Base-by-base conservation (phyloP, 2,329 filamentous ascomycete species). In the Aspergillus flavus region DNA sequence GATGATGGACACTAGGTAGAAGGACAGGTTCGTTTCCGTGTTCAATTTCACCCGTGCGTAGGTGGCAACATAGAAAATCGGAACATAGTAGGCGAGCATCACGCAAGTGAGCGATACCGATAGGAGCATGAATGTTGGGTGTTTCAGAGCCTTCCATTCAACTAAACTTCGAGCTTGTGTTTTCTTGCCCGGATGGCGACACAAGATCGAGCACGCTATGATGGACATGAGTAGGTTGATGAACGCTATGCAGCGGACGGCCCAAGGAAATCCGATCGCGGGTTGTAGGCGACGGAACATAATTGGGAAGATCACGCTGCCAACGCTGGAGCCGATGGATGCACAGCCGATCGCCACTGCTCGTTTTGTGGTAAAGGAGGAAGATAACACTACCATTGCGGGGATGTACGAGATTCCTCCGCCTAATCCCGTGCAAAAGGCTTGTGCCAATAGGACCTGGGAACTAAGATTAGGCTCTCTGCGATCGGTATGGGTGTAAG, bases 251-350 rank as follows among this genome's bases (percentile, higher is more conserved):
- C 83, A 80, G 1, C 87, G 79, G 1, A 87, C 81, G 0, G 87
- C 85, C 85, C 86, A 89, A 0, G 81, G 77, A 62, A 89, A 89
- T 0, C 87, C 87, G 4, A 89, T 75, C 23, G 77, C 78, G 0
- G 85, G 83, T 7, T 87, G 77, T 0, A 89, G 74, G 61, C 87
- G 82, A 59, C 80, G 76, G 4, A 83, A 79, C 56, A 85, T 80
- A 2, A 85, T 77, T 0, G 87, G 87, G 69, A 87, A 90, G 6
- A 89, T 79, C 26, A 89, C 80, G 0, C 87, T 87, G 0, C 88
- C 88, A 0, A 84, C 82, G 0, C 82, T 82, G 19, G 84, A 85
- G 4, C 88, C 88, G 0, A 83, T 83, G 0, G 86, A 85, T 1
- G 83, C 82, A 10, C 85, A 79, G 0, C 85, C 85, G 28, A 89